Base-by-base conservation (phyloP, 441 rosid species). In the Adansonia rubrostipa region DNA sequence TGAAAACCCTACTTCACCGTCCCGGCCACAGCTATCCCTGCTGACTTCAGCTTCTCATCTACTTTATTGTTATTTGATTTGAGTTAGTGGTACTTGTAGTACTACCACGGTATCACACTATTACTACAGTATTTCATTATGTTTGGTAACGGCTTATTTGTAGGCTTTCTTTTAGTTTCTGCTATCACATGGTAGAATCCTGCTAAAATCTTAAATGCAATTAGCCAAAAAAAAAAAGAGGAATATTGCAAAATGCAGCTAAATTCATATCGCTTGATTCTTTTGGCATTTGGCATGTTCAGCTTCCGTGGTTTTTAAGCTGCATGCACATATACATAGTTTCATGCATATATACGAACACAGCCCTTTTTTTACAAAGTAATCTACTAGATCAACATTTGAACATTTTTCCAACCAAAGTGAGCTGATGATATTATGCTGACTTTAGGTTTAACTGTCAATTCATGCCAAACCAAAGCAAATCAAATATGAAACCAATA, bases 1-100 rank as follows among this genome's bases (percentile, higher is more conserved):
- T 20, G 7, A 50, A 20, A 71, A 14, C 71, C 66, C 24, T 28
- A 58, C 42, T 15, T 44, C 48, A 45, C 42, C 75, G 20, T 44
- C 75, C 48, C 54, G 36, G 42, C 13, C 53, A 40, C 65, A 40
- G 73, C 72, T 85, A 75, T 75, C 81, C 42, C 73, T 76, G 85
- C 80, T 75, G 83, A 81, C 79, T 80, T 80, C 85, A 82, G 79
- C 83, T 73, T 78, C 58, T 22, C 78, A 70, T 50, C 72, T 19
- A 2, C 36, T 42, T 58, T 44, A 17, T 57, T 17, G 65, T 10
- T 57, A 6, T 68, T 19, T 75, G 69, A n/a, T 7, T 50, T 72
- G 56, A 58, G 65, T 54, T 66, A 54, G 6, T 61, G 47, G 28
- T 19, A 58, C 24, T 58, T 58, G 13, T 6, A 7, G 28, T 9